These are phyloP conservation scores for Boletus sensibilis DNA, from an alignment of 768 basidiomycete genomes.

Conservation along the genomic window DNA sequence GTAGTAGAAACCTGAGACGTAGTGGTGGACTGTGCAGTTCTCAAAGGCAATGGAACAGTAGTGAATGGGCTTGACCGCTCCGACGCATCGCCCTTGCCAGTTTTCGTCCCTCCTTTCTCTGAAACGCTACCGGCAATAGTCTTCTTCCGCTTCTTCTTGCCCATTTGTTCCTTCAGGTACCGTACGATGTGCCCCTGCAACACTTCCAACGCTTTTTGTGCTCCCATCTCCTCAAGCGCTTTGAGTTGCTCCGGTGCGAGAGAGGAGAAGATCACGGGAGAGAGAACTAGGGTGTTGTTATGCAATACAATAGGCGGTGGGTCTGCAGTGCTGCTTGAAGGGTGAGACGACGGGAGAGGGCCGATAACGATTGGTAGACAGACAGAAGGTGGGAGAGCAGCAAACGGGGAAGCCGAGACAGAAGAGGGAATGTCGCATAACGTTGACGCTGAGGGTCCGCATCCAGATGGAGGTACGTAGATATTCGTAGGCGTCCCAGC, in stretches of 20 bases:
- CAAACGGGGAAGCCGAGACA: slow-evolving; percentile 22
- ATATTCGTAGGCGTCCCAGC: slow-evolving; percentile 15
- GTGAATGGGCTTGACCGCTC: slow-evolving; percentile 43
- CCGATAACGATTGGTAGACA: slow-evolving; percentile 77
- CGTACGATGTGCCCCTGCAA: slow-evolving; percentile 84
- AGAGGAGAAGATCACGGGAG: slow-evolving; percentile 80
- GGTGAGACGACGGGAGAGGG: slow-evolving; percentile 64
- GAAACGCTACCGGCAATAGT: slow-evolving; percentile 29
- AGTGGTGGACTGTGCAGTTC: slow-evolving; percentile 14
- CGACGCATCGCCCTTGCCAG: slow-evolving; percentile 34
- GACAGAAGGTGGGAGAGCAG: slow-evolving; percentile 42
- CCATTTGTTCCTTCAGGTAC: slow-evolving; percentile 73
- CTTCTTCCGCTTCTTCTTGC: slow-evolving; percentile 40
- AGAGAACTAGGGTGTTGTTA: slow-evolving; percentile 79
- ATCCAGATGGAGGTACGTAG: slow-evolving; percentile 13
- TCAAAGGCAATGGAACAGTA: slow-evolving; percentile 39
- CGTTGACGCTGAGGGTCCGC: slow-evolving; percentile 14
- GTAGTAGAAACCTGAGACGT: neutral
- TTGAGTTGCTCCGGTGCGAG: slow-evolving; percentile 70
- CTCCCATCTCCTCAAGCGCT: slow-evolving; percentile 77
- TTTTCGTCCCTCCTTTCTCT: slow-evolving; percentile 44
- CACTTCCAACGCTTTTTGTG: slow-evolving; percentile 76
- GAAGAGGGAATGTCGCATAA: slow-evolving; percentile 16
- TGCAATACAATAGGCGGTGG: slow-evolving; percentile 73
- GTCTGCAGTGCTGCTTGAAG: slow-evolving; percentile 45